Evolutionary conservation across 1,284 basidiomycete genomes (phyloP).

Genomic region (Puccinia horiana): DNA sequence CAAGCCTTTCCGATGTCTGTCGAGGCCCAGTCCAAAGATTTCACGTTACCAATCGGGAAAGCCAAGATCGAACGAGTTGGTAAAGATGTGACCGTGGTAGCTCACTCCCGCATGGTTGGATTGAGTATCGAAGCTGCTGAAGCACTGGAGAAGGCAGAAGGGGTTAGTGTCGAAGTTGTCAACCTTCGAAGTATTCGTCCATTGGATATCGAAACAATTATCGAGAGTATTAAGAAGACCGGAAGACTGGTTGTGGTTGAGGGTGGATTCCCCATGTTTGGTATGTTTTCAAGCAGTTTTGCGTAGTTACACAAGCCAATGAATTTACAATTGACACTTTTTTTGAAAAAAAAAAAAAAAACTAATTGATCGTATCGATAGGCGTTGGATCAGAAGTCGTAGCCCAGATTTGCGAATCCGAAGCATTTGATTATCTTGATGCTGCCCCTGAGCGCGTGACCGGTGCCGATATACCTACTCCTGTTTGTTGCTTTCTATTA

Average conservation of each 20-base stretch:
- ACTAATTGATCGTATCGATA: slow-evolving; percentile 63
- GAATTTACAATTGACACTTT: not conserved
- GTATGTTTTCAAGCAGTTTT: slow-evolving; percentile 61
- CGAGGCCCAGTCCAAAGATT: slow-evolving; percentile 93
- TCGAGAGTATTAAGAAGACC: slow-evolving; percentile 95
- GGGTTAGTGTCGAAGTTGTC: slow-evolving; percentile 96
- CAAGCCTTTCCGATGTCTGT: slow-evolving; percentile 91
- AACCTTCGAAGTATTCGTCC: slow-evolving; percentile 94
- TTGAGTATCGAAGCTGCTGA: slow-evolving; percentile 92
- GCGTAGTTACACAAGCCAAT: not conserved
- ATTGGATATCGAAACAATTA: slow-evolving; percentile 94
- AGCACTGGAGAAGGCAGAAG: slow-evolving; percentile 82
- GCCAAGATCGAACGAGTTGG: slow-evolving; percentile 93
- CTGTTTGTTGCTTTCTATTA: slow-evolving; percentile 65
- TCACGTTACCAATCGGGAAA: slow-evolving; percentile 90
- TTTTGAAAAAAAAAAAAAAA: not conserved
- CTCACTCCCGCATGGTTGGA: slow-evolving; percentile 94
- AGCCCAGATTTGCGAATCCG: slow-evolving; percentile 71
- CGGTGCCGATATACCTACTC: slow-evolving; percentile 92
- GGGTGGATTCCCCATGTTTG: slow-evolving; percentile 97
- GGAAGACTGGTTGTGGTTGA: slow-evolving; percentile 84
- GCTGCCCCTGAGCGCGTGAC: slow-evolving; percentile 96
- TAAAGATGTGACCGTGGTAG: slow-evolving; percentile 90
- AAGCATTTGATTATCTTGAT: slow-evolving; percentile 95
- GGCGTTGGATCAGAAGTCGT: slow-evolving; percentile 62